Percentiles rank a stretch among this genome's conserved stretches.
Evolutionary conservation across 768 basidiomycete genomes (phyloP).

Genomic region (Kwoniella europaea): DNA sequence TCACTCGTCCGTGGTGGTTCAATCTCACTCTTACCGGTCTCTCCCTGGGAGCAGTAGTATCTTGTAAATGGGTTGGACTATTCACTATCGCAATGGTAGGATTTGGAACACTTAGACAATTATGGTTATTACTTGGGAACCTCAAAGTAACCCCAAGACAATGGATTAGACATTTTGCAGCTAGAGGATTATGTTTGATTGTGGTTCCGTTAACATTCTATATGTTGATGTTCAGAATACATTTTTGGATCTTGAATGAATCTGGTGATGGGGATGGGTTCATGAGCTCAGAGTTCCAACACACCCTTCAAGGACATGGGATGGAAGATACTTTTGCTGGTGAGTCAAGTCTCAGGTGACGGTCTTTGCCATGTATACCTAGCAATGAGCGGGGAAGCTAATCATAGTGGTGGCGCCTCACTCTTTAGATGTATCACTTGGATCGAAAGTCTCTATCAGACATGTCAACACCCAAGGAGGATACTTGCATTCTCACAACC

Average conservation of each 20-base stretch:
- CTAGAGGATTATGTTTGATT: constrained; percentile 88
- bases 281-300: constrained; percentile 99
- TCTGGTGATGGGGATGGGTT: constrained; percentile 98
- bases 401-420: background rate
- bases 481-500: constrained; percentile 93
- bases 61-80: constrained; percentile 97
- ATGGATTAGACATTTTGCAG: constrained; percentile 83
- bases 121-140: constrained; percentile 91
- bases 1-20: constrained; percentile 87
- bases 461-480: constrained; percentile 98
- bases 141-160: constrained; percentile 73
- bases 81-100: constrained; percentile 97
- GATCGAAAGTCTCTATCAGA: constrained; percentile 79
- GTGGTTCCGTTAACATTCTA: constrained; percentile 83
- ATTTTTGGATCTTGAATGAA: constrained; percentile 84
- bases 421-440: constrained; percentile 75
- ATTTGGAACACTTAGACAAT: constrained; percentile 76
- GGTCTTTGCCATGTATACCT: background rate
- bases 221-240: constrained; percentile 95
- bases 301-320: constrained; percentile 82
- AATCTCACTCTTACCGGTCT: constrained; percentile 88
- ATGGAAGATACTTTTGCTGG: constrained; percentile 94
- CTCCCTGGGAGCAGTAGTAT: constrained; percentile 86
- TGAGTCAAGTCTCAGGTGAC: constrained; percentile 55
- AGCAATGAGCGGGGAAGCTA: background rate